These are phyloP conservation scores for Aspergillus tamarii DNA, from an alignment of 2,329 filamentous ascomycete species.

Conservation along the genomic window DNA sequence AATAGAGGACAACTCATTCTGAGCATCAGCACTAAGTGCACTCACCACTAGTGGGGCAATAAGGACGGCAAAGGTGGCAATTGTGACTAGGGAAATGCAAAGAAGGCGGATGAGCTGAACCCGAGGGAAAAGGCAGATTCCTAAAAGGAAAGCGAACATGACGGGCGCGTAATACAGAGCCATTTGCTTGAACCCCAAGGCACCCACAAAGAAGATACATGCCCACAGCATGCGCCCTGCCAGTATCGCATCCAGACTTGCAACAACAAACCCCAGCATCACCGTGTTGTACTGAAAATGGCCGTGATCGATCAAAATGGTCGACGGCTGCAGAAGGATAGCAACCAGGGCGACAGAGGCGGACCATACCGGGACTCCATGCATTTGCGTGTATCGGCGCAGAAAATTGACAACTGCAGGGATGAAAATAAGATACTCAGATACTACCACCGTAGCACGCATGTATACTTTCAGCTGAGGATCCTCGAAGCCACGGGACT, in stretches of 20 bases:
- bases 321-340: constrained; percentile 87
- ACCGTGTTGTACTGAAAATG: constrained; percentile 99
- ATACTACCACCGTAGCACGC: constrained; percentile 87
- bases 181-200: constrained; percentile 99
- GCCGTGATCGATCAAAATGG: constrained; percentile 90
- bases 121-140: constrained; percentile 77
- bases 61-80: constrained; percentile 72
- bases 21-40: constrained; percentile 68
- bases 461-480: constrained; percentile 87
- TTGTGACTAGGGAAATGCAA: constrained; percentile 73
- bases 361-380: constrained; percentile 79
- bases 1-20: constrained; percentile 63
- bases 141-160: constrained; percentile 88
- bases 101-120: constrained; percentile 70
- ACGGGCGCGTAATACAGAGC: constrained; percentile 94
- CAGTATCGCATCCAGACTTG: constrained; percentile 84
- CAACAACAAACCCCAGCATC: constrained; percentile 89
- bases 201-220: constrained; percentile 88
- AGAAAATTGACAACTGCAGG: constrained; percentile 85
- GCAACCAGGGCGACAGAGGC: constrained; percentile 83
- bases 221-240: constrained; percentile 85
- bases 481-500: constrained; percentile 80
- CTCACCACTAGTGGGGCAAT: constrained; percentile 76
- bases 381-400: constrained; percentile 75
- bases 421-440: constrained; percentile 87